Base-by-base conservation (phyloP, 2,329 filamentous ascomycete genomes). In the Fusarium hainanense region DNA sequence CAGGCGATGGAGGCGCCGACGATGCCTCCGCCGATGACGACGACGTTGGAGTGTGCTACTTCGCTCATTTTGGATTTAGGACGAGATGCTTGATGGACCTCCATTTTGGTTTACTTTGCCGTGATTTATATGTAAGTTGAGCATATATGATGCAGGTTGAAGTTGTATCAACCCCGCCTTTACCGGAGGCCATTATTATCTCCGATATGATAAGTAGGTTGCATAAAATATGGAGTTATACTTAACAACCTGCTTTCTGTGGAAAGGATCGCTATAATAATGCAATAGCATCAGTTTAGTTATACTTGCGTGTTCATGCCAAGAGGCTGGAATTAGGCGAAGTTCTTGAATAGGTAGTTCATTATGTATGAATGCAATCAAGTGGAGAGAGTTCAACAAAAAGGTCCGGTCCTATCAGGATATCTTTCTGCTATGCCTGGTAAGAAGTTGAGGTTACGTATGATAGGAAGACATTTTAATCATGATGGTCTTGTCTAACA, bases 1-100 rank as follows among this genome's bases (percentile, higher is more conserved):
- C 68, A 70, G 23, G 58, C 68, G 28, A 71, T 71, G 4, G 68
- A 37, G 30, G 68, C 68, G 18, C 68, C 68, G 20, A 70, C 44
- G 21, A 70, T 70, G 8, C 68, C 68, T 34, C 68, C 68, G 13
- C 68, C 68, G 30, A 70, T 43, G 7, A 70, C 51, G 10, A 70
- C 55, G 9, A 70, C 51, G 25, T 64, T 61, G 18, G 65, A 55
- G 11, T 28, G 11, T 21, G 49, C 49, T 51, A 51, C 34, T 41
- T 51, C 23, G 2, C 34, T 41, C 49, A 51, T 51, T 20, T 18
- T 41, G 2, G 13, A 10, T 28, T 41, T 9, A 8, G 18, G 4
- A 12, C 34, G 18, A n/a, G 23, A 7, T 27, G 25, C 3, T 10
- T 18, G 25, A 21, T 21, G 21, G 4, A 21, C 25, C 4, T 44